Evolutionary conservation across 805 yeast genomes (phyloP).

Genomic region (Hanseniaspora lachancei): DNA sequence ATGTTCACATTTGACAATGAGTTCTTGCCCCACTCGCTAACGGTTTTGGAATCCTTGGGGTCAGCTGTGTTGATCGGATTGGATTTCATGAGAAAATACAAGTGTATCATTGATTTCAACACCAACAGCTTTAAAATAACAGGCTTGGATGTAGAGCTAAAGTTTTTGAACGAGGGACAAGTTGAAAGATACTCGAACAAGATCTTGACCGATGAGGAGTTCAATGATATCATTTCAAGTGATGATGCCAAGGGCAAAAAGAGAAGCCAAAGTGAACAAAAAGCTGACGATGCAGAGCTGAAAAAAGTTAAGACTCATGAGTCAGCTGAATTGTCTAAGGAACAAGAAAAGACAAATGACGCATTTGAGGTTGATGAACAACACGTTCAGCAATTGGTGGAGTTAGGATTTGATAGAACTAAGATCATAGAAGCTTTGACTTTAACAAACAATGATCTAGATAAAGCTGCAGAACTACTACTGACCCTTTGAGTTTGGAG

Average conservation of each 20-base stretch:
- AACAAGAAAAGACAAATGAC: not conserved
- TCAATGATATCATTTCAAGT: conserved; percentile 12
- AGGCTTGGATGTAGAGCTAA: conserved; percentile 43
- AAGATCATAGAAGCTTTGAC: conserved; percentile 7
- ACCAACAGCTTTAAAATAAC: conserved; percentile 55
- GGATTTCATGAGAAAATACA: conserved; percentile 83
- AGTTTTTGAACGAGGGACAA: conserved; percentile 62
- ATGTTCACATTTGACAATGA: conserved; percentile 64
- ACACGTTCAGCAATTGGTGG: conserved; percentile 16
- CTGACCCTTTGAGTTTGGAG: not conserved
- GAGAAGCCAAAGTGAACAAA: not conserved
- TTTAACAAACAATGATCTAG: conserved; percentile 6
- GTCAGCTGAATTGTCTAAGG: not conserved
- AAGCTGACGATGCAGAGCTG: not conserved
- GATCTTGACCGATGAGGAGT: conserved; percentile 17
- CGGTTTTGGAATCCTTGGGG: conserved; percentile 47
- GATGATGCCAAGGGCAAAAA: not conserved
- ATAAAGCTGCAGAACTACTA: conserved; percentile 8
- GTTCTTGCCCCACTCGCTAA: conserved; percentile 53
- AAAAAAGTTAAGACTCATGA: conserved; percentile 6
- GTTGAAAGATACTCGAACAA: conserved; percentile 33
- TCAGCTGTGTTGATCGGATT: conserved; percentile 68
- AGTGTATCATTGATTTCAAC: conserved; percentile 64
- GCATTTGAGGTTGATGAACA: conserved; percentile 7
- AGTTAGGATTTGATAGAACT: conserved; percentile 29